Conservation (phyloP, 2,329 filamentous ascomycete genomes). For the Hypoxylon sp. region DNA sequence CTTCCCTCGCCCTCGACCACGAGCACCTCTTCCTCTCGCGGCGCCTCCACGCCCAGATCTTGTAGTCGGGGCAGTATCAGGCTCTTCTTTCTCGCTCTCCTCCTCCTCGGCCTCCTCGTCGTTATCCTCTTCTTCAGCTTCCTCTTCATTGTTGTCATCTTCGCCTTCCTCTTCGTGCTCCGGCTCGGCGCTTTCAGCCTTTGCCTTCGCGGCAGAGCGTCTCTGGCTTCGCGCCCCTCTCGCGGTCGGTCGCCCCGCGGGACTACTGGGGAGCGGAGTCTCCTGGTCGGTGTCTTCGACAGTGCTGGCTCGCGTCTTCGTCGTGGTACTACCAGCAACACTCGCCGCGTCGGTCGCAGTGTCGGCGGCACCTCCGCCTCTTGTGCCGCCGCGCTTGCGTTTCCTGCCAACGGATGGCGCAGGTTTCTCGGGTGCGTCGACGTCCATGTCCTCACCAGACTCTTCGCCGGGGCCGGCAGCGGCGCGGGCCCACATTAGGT, state of each 20-base stretch:
- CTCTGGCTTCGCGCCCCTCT: conserved; percentile 63
- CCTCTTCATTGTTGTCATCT: conserved; percentile 38
- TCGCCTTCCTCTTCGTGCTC: conserved; percentile 46
- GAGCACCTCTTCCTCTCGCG: conserved; percentile 45
- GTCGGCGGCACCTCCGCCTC: conserved; percentile 18
- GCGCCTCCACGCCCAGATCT: conserved; percentile 41
- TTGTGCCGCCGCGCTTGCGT: conserved; percentile 62
- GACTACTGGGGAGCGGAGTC: conserved; percentile 60
- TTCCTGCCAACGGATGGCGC: conserved; percentile 55
- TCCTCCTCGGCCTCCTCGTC: conserved; percentile 43
- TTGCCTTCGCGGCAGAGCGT: conserved; percentile 61
- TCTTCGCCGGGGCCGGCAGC: conserved; percentile 64
- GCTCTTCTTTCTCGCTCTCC: conserved; percentile 45
- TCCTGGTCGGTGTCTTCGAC: conserved; percentile 68
- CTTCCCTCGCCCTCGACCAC: conserved; percentile 50
- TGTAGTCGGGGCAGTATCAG: conserved; percentile 43
- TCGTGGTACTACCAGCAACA: conserved; percentile 65
- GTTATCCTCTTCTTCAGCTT: conserved; percentile 31
- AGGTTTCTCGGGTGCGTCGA: conserved; percentile 47
- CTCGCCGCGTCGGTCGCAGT: conserved; percentile 56
- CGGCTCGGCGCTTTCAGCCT: conserved; percentile 53
- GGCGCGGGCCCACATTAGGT: conserved; percentile 63
- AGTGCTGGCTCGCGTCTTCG: conserved; percentile 62
- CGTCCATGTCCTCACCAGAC: conserved; percentile 62
- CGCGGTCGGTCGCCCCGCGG: conserved; percentile 57